Base-by-base conservation (phyloP, 768 basidiomycete species). In the Termitomyces sp. region DNA sequence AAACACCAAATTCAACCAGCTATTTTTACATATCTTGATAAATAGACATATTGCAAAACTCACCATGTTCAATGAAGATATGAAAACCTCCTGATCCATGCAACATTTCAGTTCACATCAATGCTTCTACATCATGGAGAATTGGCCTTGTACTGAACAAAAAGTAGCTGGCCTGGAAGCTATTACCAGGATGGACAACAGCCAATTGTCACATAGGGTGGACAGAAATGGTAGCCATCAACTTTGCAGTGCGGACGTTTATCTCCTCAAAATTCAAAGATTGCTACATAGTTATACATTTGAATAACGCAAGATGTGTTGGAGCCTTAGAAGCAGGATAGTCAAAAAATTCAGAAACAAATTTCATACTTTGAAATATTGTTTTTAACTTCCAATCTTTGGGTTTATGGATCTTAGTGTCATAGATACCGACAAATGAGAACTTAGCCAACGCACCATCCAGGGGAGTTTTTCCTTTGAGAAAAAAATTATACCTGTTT, bases 171-270 rank as follows among this genome's bases (percentile, higher is more conserved):
- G n/a, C n/a, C n/a, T n/a, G n/a, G n/a, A n/a, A n/a, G n/a, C n/a
- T n/a, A n/a, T n/a, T n/a, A n/a, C n/a, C n/a, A 70, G 0, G 70
- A 73, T 0, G 77, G 73, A 75, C 1, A 8, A 42, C 40, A 5
- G n/a, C 5, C 6, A n/a, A 42, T 1, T 60, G 69, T 0, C 62
- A 72, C n/a, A 75, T 76, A 7, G 74, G 73, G 0, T 79, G 77
- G 77, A 76, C 72, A 0, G 77, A 79, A 57, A 73, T 77, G 65
- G 65, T 76, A 4, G 77, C 73, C 0, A 64, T 75, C 3, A 76
- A 77, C 56, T 57, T 78, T 0, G 75, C 72, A 1, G 32, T 75
- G 0, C 62, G 64, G 2, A 63, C 72, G 0, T 53, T 73, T 4
- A 56, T 73, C 8, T 56, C 67, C 0, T 44, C 57, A 0, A 64